A percentile compares a stretch with the other conserved stretches of the same genome.
Evolutionary conservation across 495 filamentous ascomycete genomes (phyloP).

Genomic region (Aspergillus coremiiformis): DNA sequence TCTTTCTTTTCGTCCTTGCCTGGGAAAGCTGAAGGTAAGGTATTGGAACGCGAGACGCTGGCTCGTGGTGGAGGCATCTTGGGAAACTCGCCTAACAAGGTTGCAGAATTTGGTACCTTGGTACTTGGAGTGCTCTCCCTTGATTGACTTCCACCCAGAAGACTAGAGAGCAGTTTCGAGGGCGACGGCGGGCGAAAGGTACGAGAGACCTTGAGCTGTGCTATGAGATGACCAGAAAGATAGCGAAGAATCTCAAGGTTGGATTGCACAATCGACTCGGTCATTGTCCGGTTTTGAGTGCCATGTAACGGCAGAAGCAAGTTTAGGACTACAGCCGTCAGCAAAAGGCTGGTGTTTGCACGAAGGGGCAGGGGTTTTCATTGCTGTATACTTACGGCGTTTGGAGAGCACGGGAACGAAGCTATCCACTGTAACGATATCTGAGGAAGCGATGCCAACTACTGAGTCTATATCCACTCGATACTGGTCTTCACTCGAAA

Average conservation of each 20-base stretch:
- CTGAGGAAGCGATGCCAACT: slow-evolving; percentile 55
- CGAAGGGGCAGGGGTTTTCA: neutral
- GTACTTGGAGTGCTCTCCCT: slow-evolving; percentile 26
- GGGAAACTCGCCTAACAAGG: slow-evolving; percentile 32
- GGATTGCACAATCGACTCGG: slow-evolving; percentile 41
- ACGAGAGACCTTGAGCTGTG: slow-evolving; percentile 46
- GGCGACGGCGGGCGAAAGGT: slow-evolving; percentile 71
- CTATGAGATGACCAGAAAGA: slow-evolving; percentile 54
- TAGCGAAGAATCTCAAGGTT: slow-evolving; percentile 66
- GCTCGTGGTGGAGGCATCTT: slow-evolving; percentile 33
- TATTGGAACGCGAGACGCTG: slow-evolving; percentile 34
- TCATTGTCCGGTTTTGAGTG: slow-evolving; percentile 58
- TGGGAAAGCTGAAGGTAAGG: slow-evolving; percentile 31
- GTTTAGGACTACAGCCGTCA: slow-evolving; percentile 45
- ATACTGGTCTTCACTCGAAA: slow-evolving; percentile 40
- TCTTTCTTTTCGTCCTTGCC: slow-evolving; percentile 25
- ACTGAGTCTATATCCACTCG: slow-evolving; percentile 52
- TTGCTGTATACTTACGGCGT: slow-evolving; percentile 45
- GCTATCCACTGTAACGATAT: slow-evolving; percentile 59
- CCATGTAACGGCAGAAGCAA: slow-evolving; percentile 62
- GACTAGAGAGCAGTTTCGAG: slow-evolving; percentile 80
- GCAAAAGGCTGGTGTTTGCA: neutral
- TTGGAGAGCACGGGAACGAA: slow-evolving; percentile 63
- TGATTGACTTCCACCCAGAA: slow-evolving; percentile 53
- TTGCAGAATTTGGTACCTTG: slow-evolving; percentile 33